These are phyloP conservation scores for Amborella trichopoda DNA, from an alignment of 164 flowering plant species.

Conservation along the genomic window DNA sequence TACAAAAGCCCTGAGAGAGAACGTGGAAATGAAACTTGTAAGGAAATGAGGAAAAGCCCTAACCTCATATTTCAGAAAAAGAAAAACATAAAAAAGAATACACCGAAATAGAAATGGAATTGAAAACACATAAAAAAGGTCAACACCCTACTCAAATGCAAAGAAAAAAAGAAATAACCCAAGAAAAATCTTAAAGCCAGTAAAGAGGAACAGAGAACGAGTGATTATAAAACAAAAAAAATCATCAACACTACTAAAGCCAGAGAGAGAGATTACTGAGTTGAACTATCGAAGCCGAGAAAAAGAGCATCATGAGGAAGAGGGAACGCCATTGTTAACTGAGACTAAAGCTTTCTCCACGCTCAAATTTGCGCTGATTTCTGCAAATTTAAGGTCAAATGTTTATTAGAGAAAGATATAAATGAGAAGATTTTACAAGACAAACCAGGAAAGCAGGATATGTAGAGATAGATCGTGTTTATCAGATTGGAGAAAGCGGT, in stretches of 20 bases:
- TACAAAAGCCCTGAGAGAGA: neutral
- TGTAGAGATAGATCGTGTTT: no score
- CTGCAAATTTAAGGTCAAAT: no score
- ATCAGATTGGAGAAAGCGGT: no score
- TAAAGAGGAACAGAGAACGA: neutral
- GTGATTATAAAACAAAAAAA: no score
- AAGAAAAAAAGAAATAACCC: neutral
- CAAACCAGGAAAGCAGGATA: no score
- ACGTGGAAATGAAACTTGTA: neutral
- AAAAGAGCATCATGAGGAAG: constrained; percentile 45
- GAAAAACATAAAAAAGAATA: neutral
- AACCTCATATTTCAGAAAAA: neutral
- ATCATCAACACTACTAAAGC: no score
- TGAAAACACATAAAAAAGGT: neutral
- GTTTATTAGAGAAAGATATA: no score
- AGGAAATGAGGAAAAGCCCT: neutral
- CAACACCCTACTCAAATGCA: neutral
- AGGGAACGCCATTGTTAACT: constrained; percentile 15
- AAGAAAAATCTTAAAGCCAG: neutral
- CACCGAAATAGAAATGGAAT: neutral
- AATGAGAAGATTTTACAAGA: no score
- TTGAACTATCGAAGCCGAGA: constrained; percentile 58
- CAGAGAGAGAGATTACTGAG: constrained; percentile 35
- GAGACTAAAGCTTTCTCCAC: no score
- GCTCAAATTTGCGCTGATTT: no score